Conservation (phyloP, 2,329 filamentous ascomycete genomes). For the Pezicula radicicola region DNA sequence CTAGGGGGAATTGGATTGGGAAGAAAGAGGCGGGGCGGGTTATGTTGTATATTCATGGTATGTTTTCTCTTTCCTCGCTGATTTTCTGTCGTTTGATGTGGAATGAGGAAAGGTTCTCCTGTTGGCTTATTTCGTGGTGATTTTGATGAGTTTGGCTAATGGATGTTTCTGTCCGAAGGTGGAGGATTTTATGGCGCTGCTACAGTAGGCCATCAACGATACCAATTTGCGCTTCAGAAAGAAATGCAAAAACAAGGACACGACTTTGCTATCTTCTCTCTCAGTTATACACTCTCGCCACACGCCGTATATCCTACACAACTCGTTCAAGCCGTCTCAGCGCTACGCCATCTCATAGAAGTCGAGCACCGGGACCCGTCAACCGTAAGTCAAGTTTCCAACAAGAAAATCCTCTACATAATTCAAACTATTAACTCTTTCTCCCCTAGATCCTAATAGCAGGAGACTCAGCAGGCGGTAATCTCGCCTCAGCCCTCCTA, state of each 20-base stretch:
- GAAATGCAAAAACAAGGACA: not conserved
- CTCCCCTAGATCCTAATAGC: not conserved
- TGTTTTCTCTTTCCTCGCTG: not conserved
- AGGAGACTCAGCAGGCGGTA: slow-evolving; percentile 1
- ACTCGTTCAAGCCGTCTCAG: not conserved
- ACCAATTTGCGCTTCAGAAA: not conserved
- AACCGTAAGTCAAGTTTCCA: not conserved
- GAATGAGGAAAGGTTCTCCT: not conserved
- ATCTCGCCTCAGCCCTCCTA: not conserved
- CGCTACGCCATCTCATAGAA: not conserved
- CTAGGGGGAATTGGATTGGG: slow-evolving; percentile 14
- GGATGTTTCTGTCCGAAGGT: not conserved
- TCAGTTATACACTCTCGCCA: not conserved
- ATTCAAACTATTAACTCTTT: not conserved
- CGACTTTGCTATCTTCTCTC: not conserved
- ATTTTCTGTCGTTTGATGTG: not conserved
- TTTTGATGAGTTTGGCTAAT: no score
- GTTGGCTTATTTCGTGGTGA: no score
- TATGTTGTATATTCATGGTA: slow-evolving; percentile 1
- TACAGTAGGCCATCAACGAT: not conserved
- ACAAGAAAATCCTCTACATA: not conserved
- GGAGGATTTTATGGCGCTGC: not conserved
- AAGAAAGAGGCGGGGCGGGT: not conserved
- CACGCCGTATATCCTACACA: not conserved
- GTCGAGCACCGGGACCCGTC: not conserved